A percentile compares a stretch with the other conserved stretches of the same genome.
phyloP scores from a whole-genome alignment of 2,329 filamentous ascomycete species.

The Chrysoporthe cubensis region DNA sequence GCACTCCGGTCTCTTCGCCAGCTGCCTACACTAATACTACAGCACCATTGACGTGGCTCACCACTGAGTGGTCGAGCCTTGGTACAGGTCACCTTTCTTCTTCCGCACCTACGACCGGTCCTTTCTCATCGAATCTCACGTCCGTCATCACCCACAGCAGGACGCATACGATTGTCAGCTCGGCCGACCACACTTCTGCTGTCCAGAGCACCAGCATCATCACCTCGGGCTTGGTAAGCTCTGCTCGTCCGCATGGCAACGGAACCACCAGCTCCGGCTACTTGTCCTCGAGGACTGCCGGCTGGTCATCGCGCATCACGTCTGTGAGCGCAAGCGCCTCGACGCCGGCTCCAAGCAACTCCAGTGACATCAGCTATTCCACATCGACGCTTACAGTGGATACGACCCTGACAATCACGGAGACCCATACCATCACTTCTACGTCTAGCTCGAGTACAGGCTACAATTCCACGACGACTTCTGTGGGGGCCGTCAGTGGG shows the following conservation, averaged over 20 bases:
- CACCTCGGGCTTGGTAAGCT: constrained; percentile 2
- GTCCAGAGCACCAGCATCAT: constrained; percentile 1
- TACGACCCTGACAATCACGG: constrained; percentile 11
- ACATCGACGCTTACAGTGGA: constrained; percentile 11
- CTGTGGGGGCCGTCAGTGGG: not conserved
- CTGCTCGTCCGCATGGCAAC: constrained; percentile 4
- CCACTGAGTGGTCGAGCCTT: constrained; percentile 19
- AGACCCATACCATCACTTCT: constrained; percentile 3
- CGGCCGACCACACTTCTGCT: not conserved
- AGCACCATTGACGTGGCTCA: constrained; percentile 24
- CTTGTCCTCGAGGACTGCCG: not conserved
- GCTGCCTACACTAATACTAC: constrained; percentile 18
- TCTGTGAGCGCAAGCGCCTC: not conserved
- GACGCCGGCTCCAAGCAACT: not conserved
- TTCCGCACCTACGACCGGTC: not conserved
- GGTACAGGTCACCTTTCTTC: constrained; percentile 13
- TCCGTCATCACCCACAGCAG: not conserved
- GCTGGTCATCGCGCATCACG: constrained; percentile 5
- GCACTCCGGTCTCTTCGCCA: not conserved
- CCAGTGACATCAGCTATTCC: not conserved
- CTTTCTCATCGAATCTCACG: not conserved
- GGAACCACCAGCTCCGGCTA: not conserved
- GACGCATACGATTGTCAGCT: constrained; percentile 2
- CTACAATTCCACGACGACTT: not conserved
- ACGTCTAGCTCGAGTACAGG: not conserved